Conservation (phyloP, 495 filamentous ascomycete genomes). For the Gamarada debralockiae region DNA sequence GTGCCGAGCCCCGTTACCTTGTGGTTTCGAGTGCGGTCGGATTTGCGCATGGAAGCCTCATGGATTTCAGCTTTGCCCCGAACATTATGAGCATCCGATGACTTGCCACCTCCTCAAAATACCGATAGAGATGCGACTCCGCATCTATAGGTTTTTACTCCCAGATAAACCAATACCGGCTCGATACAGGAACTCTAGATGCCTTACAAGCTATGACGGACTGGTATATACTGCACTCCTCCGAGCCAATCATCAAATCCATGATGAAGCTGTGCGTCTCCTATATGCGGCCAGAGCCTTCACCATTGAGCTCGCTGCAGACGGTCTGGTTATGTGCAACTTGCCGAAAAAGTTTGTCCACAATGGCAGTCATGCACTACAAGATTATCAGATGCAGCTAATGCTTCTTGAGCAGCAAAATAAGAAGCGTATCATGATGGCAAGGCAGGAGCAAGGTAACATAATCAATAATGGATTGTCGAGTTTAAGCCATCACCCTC, state of each 20-base stretch:
- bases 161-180: too few relatives aligned
- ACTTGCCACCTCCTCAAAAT: too few relatives aligned
- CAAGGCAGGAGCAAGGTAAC: conserved; percentile 89
- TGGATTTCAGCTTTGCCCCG: too few relatives aligned
- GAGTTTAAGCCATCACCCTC: conserved; percentile 6
- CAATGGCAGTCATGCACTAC: conserved; percentile 82
- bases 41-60: too few relatives aligned
- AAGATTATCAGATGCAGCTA: conserved; percentile 99
- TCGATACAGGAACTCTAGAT: too few relatives aligned
- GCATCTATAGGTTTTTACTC: too few relatives aligned
- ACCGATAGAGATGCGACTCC: too few relatives aligned
- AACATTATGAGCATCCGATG: too few relatives aligned
- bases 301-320: conserved; percentile 8
- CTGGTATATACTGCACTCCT: conserved; percentile 4
- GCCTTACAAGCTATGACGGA: too few relatives aligned
- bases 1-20: too few relatives aligned
- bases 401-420: conserved; percentile 99
- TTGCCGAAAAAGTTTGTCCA: not conserved
- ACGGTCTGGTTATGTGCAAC: conserved; percentile 14
- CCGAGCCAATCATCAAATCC: conserved; percentile 15
- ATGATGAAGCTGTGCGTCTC: conserved; percentile 14
- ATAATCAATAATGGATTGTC: conserved; percentile 54
- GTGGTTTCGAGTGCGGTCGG: too few relatives aligned
- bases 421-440: conserved; percentile 95
- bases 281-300: conserved; percentile 8